Percentiles rank a stretch among this genome's conserved stretches.
Conservation (phyloP, 345 rosid species). For the Rhizophora mangle region DNA sequence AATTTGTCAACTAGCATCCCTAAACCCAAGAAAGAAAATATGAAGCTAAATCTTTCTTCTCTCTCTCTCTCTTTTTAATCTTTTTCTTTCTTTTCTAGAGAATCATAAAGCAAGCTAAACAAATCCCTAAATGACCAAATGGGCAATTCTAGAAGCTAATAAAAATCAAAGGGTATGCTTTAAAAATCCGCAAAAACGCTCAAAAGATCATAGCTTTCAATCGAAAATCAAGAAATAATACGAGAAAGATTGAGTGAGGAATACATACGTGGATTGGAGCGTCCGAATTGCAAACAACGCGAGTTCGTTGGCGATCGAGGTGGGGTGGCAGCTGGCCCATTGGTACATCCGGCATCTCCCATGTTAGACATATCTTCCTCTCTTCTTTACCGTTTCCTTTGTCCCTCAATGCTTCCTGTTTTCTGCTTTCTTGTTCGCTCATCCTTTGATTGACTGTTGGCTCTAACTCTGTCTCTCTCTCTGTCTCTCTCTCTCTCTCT, state of each 20-base stretch:
- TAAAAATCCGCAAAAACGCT: background rate
- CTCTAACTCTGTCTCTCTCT: background rate
- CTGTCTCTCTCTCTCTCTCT: background rate
- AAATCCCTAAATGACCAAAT: background rate
- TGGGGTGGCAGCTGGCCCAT: slow-evolving; percentile 66
- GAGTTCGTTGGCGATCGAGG: slow-evolving; percentile 60
- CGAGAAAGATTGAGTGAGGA: background rate
- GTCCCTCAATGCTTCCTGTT: background rate
- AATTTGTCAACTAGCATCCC: no score
- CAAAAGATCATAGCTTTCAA: no score
- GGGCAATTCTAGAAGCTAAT: background rate
- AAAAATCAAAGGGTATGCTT: background rate
- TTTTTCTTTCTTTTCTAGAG: no score
- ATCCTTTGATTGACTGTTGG: background rate
- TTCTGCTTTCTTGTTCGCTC: slow-evolving; percentile 13
- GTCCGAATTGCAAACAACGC: slow-evolving; percentile 60
- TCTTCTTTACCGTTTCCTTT: background rate
- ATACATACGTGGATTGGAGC: slow-evolving; percentile 71
- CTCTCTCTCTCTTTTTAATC: no score
- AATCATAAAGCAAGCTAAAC: no score
- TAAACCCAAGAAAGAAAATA: no score
- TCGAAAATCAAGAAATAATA: background rate
- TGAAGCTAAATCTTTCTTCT: no score
- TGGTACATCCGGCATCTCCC: slow-evolving; percentile 69
- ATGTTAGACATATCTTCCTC: slow-evolving; percentile 30